These are phyloP conservation scores for Botrytis paeoniae DNA, from an alignment of 2,329 filamentous ascomycete genomes.

Conservation along the genomic window DNA sequence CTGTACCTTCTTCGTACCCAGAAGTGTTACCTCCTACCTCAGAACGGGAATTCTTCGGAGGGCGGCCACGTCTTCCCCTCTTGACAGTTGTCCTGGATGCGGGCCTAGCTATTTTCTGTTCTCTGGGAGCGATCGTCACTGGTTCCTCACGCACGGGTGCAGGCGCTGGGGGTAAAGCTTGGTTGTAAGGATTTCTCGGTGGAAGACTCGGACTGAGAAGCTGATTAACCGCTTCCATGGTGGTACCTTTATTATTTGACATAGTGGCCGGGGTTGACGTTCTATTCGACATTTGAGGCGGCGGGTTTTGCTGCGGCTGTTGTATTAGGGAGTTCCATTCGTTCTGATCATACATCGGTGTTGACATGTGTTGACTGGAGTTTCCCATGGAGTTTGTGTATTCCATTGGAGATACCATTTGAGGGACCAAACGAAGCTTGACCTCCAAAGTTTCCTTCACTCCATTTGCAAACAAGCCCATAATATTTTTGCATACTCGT, in stretches of 20 bases:
- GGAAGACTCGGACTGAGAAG: slow-evolving; percentile 35
- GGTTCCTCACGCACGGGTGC: slow-evolving; percentile 23
- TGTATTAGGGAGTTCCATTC: slow-evolving; percentile 79
- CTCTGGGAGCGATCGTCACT: slow-evolving; percentile 20
- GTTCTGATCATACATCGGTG: slow-evolving; percentile 62
- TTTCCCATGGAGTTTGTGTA: slow-evolving; percentile 59
- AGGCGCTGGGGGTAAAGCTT: slow-evolving; percentile 21
- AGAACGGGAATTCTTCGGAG: slow-evolving; percentile 35
- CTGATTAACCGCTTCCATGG: slow-evolving; percentile 43
- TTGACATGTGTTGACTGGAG: slow-evolving; percentile 55
- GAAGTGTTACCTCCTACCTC: slow-evolving; percentile 61
- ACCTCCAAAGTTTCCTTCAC: slow-evolving; percentile 89
- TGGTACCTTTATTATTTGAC: slow-evolving; percentile 29
- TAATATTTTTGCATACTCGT: slow-evolving; percentile 79
- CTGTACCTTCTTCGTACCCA: slow-evolving; percentile 64
- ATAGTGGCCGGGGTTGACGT: slow-evolving; percentile 21
- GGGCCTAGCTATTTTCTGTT: slow-evolving; percentile 32
- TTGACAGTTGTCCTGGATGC: slow-evolving; percentile 35
- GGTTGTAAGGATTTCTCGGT: slow-evolving; percentile 24
- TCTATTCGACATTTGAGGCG: slow-evolving; percentile 40
- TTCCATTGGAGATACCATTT: slow-evolving; percentile 54
- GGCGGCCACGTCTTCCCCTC: slow-evolving; percentile 29
- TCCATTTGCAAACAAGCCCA: slow-evolving; percentile 80
- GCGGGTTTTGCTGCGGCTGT: slow-evolving; percentile 54
- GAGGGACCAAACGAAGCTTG: slow-evolving; percentile 77